Percentiles rank a stretch among this genome's conserved stretches.
Evolutionary conservation across 2,329 filamentous ascomycete species (phyloP).

Genomic region (Sporothrix phasma): DNA sequence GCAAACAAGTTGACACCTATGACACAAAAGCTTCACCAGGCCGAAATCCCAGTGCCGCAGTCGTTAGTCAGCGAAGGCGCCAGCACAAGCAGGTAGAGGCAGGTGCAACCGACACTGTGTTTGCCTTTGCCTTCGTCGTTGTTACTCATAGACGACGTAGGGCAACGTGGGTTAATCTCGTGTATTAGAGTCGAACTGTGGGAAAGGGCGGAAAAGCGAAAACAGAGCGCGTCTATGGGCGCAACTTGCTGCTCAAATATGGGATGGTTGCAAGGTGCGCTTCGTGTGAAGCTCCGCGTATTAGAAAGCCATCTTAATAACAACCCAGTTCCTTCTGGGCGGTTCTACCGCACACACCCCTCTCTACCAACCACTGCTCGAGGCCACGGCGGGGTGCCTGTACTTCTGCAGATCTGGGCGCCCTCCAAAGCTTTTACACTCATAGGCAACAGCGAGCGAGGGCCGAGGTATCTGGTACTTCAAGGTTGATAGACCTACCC

Average conservation of each 20-base stretch:
- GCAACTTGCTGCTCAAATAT: neutral
- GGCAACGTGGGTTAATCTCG: neutral
- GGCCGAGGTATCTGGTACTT: conserved; percentile 2
- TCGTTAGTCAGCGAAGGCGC: neutral
- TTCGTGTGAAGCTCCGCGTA: neutral
- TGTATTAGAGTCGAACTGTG: neutral
- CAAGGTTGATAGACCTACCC: neutral
- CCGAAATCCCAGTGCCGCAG: neutral
- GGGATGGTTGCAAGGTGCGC: neutral
- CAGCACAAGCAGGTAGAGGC: neutral
- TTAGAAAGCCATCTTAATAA: conserved; percentile 1
- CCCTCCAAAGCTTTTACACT: neutral
- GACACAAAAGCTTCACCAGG: neutral
- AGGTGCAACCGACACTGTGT: neutral
- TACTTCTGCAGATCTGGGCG: conserved; percentile 4
- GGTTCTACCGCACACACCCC: conserved; percentile 3
- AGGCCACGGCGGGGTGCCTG: neutral
- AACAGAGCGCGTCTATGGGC: conserved; percentile 5
- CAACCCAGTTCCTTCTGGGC: conserved; percentile 7
- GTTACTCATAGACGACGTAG: too few relatives aligned
- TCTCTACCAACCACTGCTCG: neutral
- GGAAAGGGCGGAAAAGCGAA: neutral
- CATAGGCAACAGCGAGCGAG: conserved; percentile 1
- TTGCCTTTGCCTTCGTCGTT: too few relatives aligned
- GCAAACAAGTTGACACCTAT: neutral